These are phyloP conservation scores for Phaseolus coccineus DNA, from an alignment of 331 rosid genomes.

Conservation along the genomic window DNA sequence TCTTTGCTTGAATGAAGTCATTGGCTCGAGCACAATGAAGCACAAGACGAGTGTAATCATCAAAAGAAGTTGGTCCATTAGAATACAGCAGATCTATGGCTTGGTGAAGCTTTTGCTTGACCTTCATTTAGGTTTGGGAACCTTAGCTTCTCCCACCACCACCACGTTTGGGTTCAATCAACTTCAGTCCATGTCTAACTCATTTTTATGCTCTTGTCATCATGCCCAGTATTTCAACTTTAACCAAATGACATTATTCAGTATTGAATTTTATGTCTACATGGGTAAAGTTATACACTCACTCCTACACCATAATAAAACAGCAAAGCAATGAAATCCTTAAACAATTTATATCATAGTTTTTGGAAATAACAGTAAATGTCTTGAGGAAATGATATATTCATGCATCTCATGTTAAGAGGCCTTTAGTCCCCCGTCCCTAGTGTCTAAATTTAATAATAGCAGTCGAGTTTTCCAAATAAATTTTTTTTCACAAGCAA, in stretches of 20 bases:
- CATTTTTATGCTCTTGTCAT: background rate
- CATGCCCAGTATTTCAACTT: background rate
- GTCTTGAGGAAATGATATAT: background rate
- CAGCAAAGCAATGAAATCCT: background rate
- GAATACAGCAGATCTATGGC: slow-evolving; percentile 53
- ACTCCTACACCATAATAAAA: background rate
- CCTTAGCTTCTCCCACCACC: slow-evolving; percentile 7
- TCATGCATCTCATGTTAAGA: background rate
- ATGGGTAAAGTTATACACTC: background rate
- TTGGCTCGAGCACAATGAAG: slow-evolving; percentile 65
- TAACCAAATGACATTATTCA: slow-evolving; percentile 9
- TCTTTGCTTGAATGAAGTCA: slow-evolving; percentile 62
- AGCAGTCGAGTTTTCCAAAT: too few species aligned
- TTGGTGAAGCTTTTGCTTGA: slow-evolving; percentile 52
- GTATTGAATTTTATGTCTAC: background rate
- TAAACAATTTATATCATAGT: background rate
- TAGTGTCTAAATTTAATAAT: too few species aligned
- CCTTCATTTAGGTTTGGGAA: slow-evolving; percentile 46
- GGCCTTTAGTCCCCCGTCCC: too few species aligned
- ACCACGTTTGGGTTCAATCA: slow-evolving; percentile 31
- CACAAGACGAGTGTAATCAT: slow-evolving; percentile 63
- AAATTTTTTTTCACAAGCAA: too few species aligned
- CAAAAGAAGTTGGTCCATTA: slow-evolving; percentile 54
- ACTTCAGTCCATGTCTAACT: slow-evolving; percentile 24
- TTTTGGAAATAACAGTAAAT: background rate